phyloP scores from a whole-genome alignment of 768 basidiomycete genomes.

The Lactarius deliciosus region DNA sequence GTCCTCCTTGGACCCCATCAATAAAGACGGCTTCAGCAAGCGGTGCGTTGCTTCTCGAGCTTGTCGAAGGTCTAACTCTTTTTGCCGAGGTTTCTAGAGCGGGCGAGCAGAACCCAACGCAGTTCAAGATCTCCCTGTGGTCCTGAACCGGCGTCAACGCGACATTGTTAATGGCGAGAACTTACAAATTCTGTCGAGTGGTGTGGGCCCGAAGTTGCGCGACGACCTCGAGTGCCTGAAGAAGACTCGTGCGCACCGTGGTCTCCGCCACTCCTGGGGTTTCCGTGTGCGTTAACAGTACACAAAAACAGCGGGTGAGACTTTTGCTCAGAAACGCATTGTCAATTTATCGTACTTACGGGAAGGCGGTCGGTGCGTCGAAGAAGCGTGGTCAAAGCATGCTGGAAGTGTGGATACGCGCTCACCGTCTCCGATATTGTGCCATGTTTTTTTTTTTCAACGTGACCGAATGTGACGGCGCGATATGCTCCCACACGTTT shows the following conservation, averaged over 20 bases:
- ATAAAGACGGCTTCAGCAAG: slow-evolving; percentile 96
- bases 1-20: slow-evolving; percentile 93
- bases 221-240: no score
- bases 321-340: no score
- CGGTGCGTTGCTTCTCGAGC: slow-evolving; percentile 50
- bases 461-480: slow-evolving; percentile 6
- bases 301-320: no score
- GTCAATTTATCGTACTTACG: no score
- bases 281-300: no score
- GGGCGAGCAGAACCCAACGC: slow-evolving; percentile 97
- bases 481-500: not conserved
- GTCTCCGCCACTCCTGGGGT: no score
- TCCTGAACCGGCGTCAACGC: slow-evolving; percentile 93
- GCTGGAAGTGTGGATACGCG: slow-evolving; percentile 6
- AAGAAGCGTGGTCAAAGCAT: slow-evolving; percentile 69
- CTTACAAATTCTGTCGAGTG: slow-evolving; percentile 91
- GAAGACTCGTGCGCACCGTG: no score
- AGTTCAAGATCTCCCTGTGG: slow-evolving; percentile 99
- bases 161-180: slow-evolving; percentile 98
- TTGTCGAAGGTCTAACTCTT: not conserved
- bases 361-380: slow-evolving; percentile 70
- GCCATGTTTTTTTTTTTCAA: slow-evolving; percentile 3
- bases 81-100: slow-evolving; percentile 46
- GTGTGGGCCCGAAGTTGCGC: no score
- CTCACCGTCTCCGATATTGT: slow-evolving; percentile 1